phyloP scores from a whole-genome alignment of 139 green algal genomes.

The Dunaliella primolecta region DNA sequence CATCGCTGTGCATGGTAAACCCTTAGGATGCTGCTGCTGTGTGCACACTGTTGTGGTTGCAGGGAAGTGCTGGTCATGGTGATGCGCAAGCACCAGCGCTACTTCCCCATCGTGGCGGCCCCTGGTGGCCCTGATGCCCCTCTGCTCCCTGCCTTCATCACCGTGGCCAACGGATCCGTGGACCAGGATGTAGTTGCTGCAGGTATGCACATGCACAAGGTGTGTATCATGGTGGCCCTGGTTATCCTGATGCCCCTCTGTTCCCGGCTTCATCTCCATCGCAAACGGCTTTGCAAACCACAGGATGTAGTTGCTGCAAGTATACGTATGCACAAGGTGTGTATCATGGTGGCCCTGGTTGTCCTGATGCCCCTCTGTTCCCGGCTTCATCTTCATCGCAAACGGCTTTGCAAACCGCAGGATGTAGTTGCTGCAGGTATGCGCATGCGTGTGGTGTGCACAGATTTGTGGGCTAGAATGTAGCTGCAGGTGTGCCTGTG shows the following conservation, averaged over 20 bases:
- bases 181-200: slow-evolving; percentile 43
- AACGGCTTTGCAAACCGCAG: slow-evolving; percentile 84
- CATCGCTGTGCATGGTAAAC: no score
- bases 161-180: slow-evolving; percentile 89
- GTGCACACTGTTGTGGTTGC: no score
- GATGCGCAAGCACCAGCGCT: slow-evolving; percentile 99
- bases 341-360: background rate
- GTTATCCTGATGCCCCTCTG: slow-evolving; percentile 39
- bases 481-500: no score
- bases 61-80: slow-evolving; percentile 95
- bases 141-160: slow-evolving; percentile 90
- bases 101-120: slow-evolving; percentile 88
- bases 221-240: background rate
- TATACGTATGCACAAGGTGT: background rate
- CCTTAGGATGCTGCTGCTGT: no score
- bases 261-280: slow-evolving; percentile 91
- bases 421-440: background rate
- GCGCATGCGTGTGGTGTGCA: background rate
- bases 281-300: slow-evolving; percentile 89
- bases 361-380: slow-evolving; percentile 53
- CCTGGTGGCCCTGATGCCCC: background rate
- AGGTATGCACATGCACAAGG: background rate
- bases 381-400: slow-evolving; percentile 91
- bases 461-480: no score
- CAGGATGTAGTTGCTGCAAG: slow-evolving; percentile 1